Base-by-base conservation (phyloP, 176 grass and related monocot genomes). In the Stipa capillata region DNA sequence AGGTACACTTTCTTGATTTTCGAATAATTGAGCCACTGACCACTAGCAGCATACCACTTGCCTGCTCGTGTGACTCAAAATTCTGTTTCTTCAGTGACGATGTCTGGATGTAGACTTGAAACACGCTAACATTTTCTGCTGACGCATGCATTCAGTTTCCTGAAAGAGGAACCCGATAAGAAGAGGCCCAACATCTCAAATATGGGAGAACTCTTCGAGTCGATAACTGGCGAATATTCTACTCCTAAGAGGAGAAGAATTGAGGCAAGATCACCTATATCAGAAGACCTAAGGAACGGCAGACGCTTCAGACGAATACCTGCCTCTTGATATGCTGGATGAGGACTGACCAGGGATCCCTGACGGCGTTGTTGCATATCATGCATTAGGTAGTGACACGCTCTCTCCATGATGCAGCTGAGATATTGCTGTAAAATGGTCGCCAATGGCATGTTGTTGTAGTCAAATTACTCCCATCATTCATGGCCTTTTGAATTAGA, bases 151-250 rank as follows among this genome's bases (percentile, higher is more conserved):
- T 69, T 51, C 82, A 98, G 96, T 37, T 93, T 93, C 77, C 76
- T 75, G 43, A 87, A 97, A 86, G 87, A 92, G 73, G 89, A 90
- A 64, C 83, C 90, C 3, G 85, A 94, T 52, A 92, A 58, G 65
- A 94, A 91, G 88, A 90, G 91, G 62, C 87, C 71, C 36, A 84
- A 78, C 52, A 79, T 89, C 35, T 76, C 82, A 40, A 83, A 94
- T 48, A 91, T 98, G 95, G 95, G 95, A 47, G 85, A 84, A 8
- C 87, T 98, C 43, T 94, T 94, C 37, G 85, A 90, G 44, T 85
- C 87, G 27, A 54, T 93, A 75, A 55, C 73, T 3, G 51, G 77
- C 4, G 85, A 90, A 66, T 69, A 75, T 44, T 89, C 66, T 51
- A 77, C 58, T 44, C 79, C 78, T 64, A 97, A 94, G 85, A 76